These are phyloP conservation scores for Marasmius tenuissimus DNA, from an alignment of 1,284 basidiomycete genomes.

Conservation along the genomic window DNA sequence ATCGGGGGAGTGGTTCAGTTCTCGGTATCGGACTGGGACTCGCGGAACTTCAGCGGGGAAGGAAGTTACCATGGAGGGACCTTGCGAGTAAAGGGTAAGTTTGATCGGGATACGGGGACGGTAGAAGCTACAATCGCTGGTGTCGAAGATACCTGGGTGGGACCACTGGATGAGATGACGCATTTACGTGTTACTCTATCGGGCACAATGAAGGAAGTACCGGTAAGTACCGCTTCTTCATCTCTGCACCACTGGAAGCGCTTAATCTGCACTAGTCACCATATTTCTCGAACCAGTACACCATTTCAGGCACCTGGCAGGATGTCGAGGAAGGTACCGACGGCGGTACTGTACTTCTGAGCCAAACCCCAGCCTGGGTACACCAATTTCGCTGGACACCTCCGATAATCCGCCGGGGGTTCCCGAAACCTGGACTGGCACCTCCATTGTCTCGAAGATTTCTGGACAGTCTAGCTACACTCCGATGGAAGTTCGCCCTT, in stretches of 20 bases:
- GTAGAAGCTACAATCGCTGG: neutral
- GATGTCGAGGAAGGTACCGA: neutral
- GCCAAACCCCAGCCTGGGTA: slow-evolving; percentile 1
- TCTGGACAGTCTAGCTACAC: neutral
- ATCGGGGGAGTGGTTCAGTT: neutral
- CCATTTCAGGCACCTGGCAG: neutral
- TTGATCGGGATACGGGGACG: neutral
- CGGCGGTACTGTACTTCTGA: neutral
- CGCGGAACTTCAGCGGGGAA: neutral
- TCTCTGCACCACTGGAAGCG: neutral
- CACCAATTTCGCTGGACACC: slow-evolving; percentile 1
- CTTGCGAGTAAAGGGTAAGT: neutral
- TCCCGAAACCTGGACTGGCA: too few species aligned
- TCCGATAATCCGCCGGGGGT: too few species aligned
- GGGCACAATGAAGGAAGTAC: neutral
- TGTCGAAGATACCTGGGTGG: neutral
- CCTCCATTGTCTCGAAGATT: too few species aligned
- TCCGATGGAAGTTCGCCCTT: neutral
- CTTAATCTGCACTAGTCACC: neutral
- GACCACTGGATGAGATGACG: neutral
- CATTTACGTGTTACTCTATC: neutral
- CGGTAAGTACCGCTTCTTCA: neutral
- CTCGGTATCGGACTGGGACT: neutral
- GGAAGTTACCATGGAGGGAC: neutral
- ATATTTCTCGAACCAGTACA: neutral